phyloP scores from a whole-genome alignment of 148 eudicot genomes.

The Gaultheria prostrata region DNA sequence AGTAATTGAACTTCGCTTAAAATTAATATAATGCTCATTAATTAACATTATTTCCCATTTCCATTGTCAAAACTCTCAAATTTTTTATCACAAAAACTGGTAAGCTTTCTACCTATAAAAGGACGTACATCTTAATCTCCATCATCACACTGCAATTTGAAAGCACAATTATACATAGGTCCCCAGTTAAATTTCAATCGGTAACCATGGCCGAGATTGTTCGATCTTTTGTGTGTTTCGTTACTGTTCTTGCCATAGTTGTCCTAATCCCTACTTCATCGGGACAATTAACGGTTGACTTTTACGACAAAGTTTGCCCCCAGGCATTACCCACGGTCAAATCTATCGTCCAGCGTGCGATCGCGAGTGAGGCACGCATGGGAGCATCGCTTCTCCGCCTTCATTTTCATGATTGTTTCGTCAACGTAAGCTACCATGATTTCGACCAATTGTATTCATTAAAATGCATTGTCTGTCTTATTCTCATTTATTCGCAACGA shows the following conservation, averaged over 20 bases:
- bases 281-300: slow-evolving; percentile 14
- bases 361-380: slow-evolving; percentile 39
- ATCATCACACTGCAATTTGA: not conserved
- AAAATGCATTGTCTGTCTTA: not conserved
- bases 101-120: not conserved
- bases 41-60: not conserved
- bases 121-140: not conserved
- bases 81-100: not conserved
- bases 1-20: not conserved
- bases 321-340: slow-evolving; percentile 11
- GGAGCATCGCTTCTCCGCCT: slow-evolving; percentile 60
- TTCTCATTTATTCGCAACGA: not conserved
- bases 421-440: slow-evolving; percentile 35
- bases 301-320: slow-evolving; percentile 15
- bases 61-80: not conserved
- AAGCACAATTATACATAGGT: not conserved
- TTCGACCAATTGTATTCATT: not conserved
- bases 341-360: slow-evolving; percentile 28
- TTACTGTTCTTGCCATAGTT: not conserved
- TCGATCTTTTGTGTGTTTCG: not conserved
- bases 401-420: slow-evolving; percentile 64
- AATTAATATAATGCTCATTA: not conserved
- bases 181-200: not conserved
- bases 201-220: slow-evolving; percentile 4
- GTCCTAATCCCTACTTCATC: not conserved